Conservation (phyloP, 1,284 basidiomycete species). For the Trichosporon faecale region DNA sequence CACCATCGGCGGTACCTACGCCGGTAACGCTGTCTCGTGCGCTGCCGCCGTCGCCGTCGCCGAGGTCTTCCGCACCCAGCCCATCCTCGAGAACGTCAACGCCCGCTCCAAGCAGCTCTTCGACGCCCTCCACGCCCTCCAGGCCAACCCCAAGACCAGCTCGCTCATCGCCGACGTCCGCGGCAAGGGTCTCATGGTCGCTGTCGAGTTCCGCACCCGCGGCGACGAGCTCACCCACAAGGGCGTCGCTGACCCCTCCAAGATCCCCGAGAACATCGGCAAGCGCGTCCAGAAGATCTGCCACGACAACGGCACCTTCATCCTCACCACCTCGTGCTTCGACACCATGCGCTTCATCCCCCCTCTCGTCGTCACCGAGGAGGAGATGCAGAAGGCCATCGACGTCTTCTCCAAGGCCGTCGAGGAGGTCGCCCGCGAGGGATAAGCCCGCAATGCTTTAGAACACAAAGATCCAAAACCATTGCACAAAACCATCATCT, state of each 20-base stretch:
- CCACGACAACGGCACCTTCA: conserved; percentile 74
- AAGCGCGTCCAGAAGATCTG: conserved; percentile 73
- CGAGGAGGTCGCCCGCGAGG: conserved; percentile 61
- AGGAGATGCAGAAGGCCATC: conserved; percentile 62
- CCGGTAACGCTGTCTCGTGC: conserved; percentile 83
- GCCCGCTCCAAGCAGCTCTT: conserved; percentile 72
- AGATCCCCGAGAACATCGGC: conserved; percentile 65
- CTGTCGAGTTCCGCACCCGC: conserved; percentile 40
- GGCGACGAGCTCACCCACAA: conserved; percentile 33
- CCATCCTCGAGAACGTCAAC: conserved; percentile 72
- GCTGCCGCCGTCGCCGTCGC: conserved; percentile 79
- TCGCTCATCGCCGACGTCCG: conserved; percentile 54
- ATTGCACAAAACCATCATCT: background rate
- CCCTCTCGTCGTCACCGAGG: conserved; percentile 62
- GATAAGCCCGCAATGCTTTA: conserved; percentile 34
- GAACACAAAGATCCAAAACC: background rate
- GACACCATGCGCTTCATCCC: conserved; percentile 64
- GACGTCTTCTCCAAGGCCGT: conserved; percentile 63
- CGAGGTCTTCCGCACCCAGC: conserved; percentile 72
- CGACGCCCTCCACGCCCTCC: conserved; percentile 56
- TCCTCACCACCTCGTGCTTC: conserved; percentile 55
- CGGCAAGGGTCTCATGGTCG: conserved; percentile 53
- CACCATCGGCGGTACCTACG: conserved; percentile 84
- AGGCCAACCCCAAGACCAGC: conserved; percentile 53
- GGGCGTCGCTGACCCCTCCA: conserved; percentile 43